Evolutionary conservation across 2,329 filamentous ascomycete species (phyloP).

Genomic region (Periconia sp.): DNA sequence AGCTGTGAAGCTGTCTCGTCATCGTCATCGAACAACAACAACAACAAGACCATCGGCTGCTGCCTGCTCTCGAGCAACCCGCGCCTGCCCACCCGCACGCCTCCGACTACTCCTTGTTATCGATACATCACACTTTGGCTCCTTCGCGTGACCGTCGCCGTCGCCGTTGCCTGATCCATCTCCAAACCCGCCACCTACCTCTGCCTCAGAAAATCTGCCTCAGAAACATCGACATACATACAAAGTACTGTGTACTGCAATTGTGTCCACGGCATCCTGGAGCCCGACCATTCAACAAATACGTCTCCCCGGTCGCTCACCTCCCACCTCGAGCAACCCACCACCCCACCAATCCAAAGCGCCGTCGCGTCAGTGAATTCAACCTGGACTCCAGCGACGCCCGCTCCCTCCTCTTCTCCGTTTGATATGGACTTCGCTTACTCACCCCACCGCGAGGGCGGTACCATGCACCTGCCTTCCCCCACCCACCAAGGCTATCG

Average conservation of each 20-base stretch:
- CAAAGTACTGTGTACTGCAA: not conserved
- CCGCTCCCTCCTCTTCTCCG: not conserved
- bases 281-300: constrained; percentile 9
- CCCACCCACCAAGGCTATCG: constrained; percentile 76
- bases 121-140: constrained; percentile 20
- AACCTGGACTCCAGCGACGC: not conserved
- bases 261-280: constrained; percentile 4
- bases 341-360: constrained; percentile 7
- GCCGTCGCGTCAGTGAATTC: not conserved
- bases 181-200: constrained; percentile 7
- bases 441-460: constrained; percentile 61
- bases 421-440: constrained; percentile 52
- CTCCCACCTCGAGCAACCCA: constrained; percentile 10
- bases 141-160: constrained; percentile 23
- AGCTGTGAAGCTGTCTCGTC: constrained; percentile 16
- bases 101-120: constrained; percentile 27
- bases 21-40: constrained; percentile 10
- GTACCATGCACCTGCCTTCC: constrained; percentile 83
- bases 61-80: constrained; percentile 32
- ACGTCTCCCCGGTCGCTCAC: constrained; percentile 14
- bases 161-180: constrained; percentile 14
- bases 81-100: constrained; percentile 12
- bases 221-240: not conserved
- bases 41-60: constrained; percentile 3
- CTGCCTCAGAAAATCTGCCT: not conserved